Evolutionary conservation across 495 filamentous ascomycete genomes (phyloP).

Genomic region (Hypoxylon fuscum): DNA sequence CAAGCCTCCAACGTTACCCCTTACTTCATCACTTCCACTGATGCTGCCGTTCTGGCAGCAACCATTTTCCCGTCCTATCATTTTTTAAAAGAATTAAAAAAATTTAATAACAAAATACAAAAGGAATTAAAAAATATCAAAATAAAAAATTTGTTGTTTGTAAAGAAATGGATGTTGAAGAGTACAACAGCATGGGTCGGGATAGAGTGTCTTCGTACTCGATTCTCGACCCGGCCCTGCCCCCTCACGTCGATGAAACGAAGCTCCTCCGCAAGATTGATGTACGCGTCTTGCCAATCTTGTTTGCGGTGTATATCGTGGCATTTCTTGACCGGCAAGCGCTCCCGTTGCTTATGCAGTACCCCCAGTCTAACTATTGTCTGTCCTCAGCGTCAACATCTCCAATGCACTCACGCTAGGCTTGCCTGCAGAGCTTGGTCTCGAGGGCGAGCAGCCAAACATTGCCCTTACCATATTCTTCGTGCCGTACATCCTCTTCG

Average conservation of each 20-base stretch:
- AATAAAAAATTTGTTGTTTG: too few species aligned
- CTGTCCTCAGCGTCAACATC: constrained; percentile 47
- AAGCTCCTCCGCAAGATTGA: constrained; percentile 78
- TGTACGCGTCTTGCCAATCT: constrained; percentile 76
- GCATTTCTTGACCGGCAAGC: constrained; percentile 69
- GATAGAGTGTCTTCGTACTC: too few species aligned
- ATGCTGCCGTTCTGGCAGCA: too few species aligned
- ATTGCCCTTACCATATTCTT: constrained; percentile 77
- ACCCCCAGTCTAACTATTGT: background rate
- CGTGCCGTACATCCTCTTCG: constrained; percentile 79
- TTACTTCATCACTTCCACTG: too few species aligned
- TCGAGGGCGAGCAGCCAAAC: constrained; percentile 73
- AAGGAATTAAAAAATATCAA: too few species aligned
- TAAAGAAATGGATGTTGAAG: too few species aligned
- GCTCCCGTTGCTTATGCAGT: constrained; percentile 59
- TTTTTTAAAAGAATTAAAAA: too few species aligned
- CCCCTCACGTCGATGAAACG: background rate
- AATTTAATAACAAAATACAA: too few species aligned
- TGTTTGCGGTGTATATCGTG: constrained; percentile 81
- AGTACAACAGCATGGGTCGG: too few species aligned
- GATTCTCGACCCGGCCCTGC: background rate
- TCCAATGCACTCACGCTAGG: constrained; percentile 69
- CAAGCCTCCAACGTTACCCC: too few species aligned
- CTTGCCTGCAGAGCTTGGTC: constrained; percentile 67
- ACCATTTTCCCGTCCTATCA: too few species aligned